phyloP scores from a whole-genome alignment of 2,329 filamentous ascomycete species.

The Colletotrichum shisoi region DNA sequence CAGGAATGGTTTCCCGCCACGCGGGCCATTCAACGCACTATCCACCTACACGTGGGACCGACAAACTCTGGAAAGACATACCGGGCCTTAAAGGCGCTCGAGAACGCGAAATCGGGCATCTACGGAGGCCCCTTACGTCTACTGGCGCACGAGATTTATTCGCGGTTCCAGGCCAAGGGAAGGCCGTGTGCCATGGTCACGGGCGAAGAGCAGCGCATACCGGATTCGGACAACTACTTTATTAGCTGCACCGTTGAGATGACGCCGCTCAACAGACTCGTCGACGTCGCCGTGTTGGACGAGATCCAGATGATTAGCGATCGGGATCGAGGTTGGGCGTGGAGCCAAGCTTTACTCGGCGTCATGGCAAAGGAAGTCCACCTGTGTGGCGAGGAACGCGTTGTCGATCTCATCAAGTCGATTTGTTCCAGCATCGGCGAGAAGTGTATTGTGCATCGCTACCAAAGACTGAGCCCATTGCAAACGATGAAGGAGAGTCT shows the following conservation, averaged over 20 bases:
- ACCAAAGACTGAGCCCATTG: constrained; percentile 83
- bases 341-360: constrained; percentile 90
- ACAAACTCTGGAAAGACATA: constrained; percentile 99
- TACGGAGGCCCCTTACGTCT: constrained; percentile 91
- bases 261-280: constrained; percentile 61
- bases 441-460: constrained; percentile 79
- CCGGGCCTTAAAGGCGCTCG: constrained; percentile 84
- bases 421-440: constrained; percentile 84
- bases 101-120: constrained; percentile 77
- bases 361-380: constrained; percentile 89
- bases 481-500: constrained; percentile 71
- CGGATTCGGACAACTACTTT: constrained; percentile 67
- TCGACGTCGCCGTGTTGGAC: constrained; percentile 94
- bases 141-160: constrained; percentile 92
- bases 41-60: constrained; percentile 93
- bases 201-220: constrained; percentile 84
- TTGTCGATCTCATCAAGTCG: constrained; percentile 78
- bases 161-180: constrained; percentile 81
- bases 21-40: constrained; percentile 77
- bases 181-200: constrained; percentile 82
- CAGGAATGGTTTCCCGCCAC: constrained; percentile 92
- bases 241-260: constrained; percentile 96
- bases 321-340: constrained; percentile 83
- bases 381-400: constrained; percentile 87
- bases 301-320: constrained; percentile 98